phyloP scores from a whole-genome alignment of 805 yeast species.

The Pichia paraexigua region DNA sequence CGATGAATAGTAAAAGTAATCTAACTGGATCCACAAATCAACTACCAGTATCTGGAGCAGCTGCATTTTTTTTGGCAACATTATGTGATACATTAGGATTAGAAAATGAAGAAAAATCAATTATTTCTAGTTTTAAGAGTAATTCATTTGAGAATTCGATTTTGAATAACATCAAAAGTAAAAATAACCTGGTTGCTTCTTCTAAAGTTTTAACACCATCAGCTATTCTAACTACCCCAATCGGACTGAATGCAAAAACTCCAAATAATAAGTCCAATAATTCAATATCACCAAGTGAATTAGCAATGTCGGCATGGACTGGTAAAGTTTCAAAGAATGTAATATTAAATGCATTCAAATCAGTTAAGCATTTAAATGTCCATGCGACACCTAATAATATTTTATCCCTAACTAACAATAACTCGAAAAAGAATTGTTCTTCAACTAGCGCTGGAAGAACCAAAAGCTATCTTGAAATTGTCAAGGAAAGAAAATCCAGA shows the following conservation, averaged over 20 bases:
- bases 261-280: conserved; percentile 14
- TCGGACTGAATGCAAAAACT: conserved; percentile 29
- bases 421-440: neutral
- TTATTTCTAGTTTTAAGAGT: conserved; percentile 12
- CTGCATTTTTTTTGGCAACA: conserved; percentile 42
- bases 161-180: conserved; percentile 1
- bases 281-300: neutral
- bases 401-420: neutral
- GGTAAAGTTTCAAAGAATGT: conserved; percentile 40
- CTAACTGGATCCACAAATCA: neutral
- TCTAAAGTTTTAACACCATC: conserved; percentile 28
- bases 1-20: neutral
- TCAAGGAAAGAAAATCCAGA: conserved; percentile 2
- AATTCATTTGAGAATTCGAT: neutral
- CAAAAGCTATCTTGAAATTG: conserved; percentile 2
- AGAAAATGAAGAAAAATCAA: conserved; percentile 30
- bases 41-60: conserved; percentile 35
- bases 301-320: conserved; percentile 17
- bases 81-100: conserved; percentile 43
- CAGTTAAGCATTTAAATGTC: neutral
- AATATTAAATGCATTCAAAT: conserved; percentile 36
- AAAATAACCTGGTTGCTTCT: neutral
- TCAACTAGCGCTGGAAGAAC: neutral
- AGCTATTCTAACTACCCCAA: conserved; percentile 32
- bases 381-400: conserved; percentile 1